A percentile compares a stretch with the other conserved stretches of the same genome.
Evolutionary conservation across 2,329 filamentous ascomycete genomes (phyloP).

Genomic region (Setomelanomma holmii): DNA sequence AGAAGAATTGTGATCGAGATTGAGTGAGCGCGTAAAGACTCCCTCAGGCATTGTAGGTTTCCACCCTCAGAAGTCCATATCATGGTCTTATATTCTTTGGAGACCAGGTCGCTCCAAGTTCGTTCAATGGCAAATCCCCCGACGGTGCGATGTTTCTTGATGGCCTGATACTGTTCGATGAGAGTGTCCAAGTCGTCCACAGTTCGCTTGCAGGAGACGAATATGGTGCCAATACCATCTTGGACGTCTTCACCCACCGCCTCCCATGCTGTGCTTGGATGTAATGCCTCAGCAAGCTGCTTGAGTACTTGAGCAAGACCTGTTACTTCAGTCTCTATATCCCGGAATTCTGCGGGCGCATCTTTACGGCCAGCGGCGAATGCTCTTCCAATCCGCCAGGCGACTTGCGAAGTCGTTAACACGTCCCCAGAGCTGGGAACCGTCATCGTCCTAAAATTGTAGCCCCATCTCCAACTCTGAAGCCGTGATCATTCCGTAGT

Average conservation of each 20-base stretch:
- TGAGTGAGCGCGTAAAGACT: constrained; percentile 53
- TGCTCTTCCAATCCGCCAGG: constrained; percentile 55
- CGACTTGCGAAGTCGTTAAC: constrained; percentile 55
- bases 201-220: constrained; percentile 49
- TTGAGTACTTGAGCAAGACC: constrained; percentile 53
- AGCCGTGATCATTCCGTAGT: no score
- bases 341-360: constrained; percentile 51
- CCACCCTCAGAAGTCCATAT: constrained; percentile 57
- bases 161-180: constrained; percentile 55
- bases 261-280: constrained; percentile 42
- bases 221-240: constrained; percentile 48
- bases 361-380: constrained; percentile 52
- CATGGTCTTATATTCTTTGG: constrained; percentile 52
- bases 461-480: constrained; percentile 8
- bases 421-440: constrained; percentile 53
- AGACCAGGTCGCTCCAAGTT: constrained; percentile 53
- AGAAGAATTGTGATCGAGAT: constrained; percentile 49
- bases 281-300: constrained; percentile 55
- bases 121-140: constrained; percentile 52
- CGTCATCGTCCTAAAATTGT: constrained; percentile 29
- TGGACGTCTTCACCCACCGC: constrained; percentile 45
- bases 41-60: constrained; percentile 47
- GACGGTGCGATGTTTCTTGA: constrained; percentile 50
- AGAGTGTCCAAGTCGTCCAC: constrained; percentile 54
- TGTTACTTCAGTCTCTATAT: constrained; percentile 52